Percentiles rank a stretch among this genome's conserved stretches.
Evolutionary conservation across 805 yeast genomes (phyloP).

Genomic region (Alloascoidea africana): DNA sequence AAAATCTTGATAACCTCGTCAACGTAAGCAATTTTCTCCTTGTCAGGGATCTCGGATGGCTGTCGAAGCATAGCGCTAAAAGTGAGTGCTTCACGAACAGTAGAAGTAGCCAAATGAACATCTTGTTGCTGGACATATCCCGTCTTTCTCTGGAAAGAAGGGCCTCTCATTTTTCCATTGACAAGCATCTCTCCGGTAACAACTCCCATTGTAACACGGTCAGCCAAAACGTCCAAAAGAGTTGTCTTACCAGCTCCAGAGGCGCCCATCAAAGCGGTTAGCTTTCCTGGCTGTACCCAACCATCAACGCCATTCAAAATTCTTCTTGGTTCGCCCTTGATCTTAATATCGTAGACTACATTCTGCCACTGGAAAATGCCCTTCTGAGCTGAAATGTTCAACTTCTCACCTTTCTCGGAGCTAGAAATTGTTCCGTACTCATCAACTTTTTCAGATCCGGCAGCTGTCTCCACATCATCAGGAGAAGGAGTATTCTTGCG

Average conservation of each 20-base stretch:
- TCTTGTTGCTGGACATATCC: conserved; percentile 79
- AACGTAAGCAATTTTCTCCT: conserved; percentile 52
- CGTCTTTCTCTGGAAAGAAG: conserved; percentile 59
- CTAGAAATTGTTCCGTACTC: conserved; percentile 16
- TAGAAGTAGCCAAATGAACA: conserved; percentile 49
- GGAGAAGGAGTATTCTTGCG: too few relatives aligned
- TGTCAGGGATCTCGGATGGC: conserved; percentile 35
- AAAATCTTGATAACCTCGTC: conserved; percentile 50
- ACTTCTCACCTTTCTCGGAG: conserved; percentile 14
- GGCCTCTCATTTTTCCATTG: conserved; percentile 46
- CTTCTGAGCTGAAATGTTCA: conserved; percentile 17
- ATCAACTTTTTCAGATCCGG: conserved; percentile 8
- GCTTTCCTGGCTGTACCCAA: conserved; percentile 66
- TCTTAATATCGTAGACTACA: conserved; percentile 39
- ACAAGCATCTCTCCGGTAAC: conserved; percentile 61
- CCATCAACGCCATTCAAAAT: conserved; percentile 41
- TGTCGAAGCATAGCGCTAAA: conserved; percentile 65
- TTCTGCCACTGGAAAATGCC: conserved; percentile 51
- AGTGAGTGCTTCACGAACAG: conserved; percentile 61
- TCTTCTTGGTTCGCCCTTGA: conserved; percentile 20
- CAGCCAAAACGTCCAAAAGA: conserved; percentile 54
- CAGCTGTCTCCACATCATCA: conserved; percentile 21
- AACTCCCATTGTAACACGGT: conserved; percentile 55
- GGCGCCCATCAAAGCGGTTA: conserved; percentile 75
- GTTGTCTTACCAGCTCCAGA: conserved; percentile 86